These are phyloP conservation scores for Centaurea solstitialis DNA, from an alignment of 129 eudicot genomes.

Conservation along the genomic window DNA sequence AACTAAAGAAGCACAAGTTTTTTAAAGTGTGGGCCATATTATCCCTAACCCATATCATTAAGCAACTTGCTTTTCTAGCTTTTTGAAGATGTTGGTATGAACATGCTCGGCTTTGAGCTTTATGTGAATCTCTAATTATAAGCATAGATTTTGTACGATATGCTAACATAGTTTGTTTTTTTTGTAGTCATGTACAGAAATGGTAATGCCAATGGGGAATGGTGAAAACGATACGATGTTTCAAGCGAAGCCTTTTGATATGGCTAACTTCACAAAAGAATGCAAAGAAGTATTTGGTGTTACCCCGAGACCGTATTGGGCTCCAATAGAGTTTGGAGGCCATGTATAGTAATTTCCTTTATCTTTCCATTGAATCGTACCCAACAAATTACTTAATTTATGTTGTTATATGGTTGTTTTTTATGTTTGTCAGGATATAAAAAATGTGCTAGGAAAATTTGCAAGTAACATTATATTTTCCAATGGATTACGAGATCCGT, in stretches of 20 bases:
- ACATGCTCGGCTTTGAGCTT: not conserved
- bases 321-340: constrained; percentile 29
- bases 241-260: constrained; percentile 10
- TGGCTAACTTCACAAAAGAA: not conserved
- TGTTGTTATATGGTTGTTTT: not conserved
- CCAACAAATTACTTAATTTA: not conserved
- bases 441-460: constrained; percentile 8
- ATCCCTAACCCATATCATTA: too few species aligned
- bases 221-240: constrained; percentile 23
- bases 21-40: too few species aligned
- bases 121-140: not conserved
- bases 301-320: constrained; percentile 24
- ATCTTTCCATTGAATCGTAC: not conserved
- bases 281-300: constrained; percentile 13
- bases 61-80: too few species aligned
- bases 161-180: not conserved
- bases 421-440: not conserved
- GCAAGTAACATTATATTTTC: constrained; percentile 32
- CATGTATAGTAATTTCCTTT: constrained; percentile 5
- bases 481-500: constrained; percentile 20
- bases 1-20: not conserved
- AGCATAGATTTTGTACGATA: not conserved
- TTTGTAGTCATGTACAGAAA: constrained; percentile 16
- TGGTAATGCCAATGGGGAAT: constrained; percentile 21
- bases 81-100: not conserved